Conservation (phyloP, 2,329 filamentous ascomycete species). For the Paecilomyces sp. region DNA sequence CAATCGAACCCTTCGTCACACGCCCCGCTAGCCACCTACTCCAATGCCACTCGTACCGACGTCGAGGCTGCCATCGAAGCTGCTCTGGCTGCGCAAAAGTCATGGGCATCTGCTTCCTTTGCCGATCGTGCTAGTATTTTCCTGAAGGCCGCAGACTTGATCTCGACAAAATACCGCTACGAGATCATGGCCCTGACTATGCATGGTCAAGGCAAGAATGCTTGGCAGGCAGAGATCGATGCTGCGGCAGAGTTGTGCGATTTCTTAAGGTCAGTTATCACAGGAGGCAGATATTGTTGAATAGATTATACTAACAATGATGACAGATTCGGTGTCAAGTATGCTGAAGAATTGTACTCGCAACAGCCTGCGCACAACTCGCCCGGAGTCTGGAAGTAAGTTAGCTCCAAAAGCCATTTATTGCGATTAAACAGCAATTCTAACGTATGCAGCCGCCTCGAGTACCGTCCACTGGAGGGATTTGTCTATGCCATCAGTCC, state of each 20-base stretch:
- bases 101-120: conserved; percentile 83
- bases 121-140: conserved; percentile 88
- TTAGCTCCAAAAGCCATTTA: conserved; percentile 1
- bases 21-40: conserved; percentile 72
- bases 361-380: conserved; percentile 81
- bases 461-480: conserved; percentile 82
- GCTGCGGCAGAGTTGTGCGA: conserved; percentile 86
- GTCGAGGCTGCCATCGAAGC: conserved; percentile 74
- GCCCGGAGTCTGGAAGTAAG: conserved; percentile 75
- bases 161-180: conserved; percentile 89
- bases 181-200: conserved; percentile 95
- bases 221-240: conserved; percentile 99
- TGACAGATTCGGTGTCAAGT: conserved; percentile 74
- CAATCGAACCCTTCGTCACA: conserved; percentile 84
- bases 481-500: conserved; percentile 91
- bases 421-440: neutral
- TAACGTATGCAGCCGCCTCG: conserved; percentile 52
- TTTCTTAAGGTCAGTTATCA: conserved; percentile 58
- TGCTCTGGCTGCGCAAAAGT: conserved; percentile 75
- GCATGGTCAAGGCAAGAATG: conserved; percentile 95
- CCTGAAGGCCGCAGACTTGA: conserved; percentile 88
- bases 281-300: neutral
- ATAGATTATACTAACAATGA: neutral
- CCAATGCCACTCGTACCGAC: conserved; percentile 69
- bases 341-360: conserved; percentile 82